Conservation (phyloP, 2,329 filamentous ascomycete species). For the Neonectria coccinea region DNA sequence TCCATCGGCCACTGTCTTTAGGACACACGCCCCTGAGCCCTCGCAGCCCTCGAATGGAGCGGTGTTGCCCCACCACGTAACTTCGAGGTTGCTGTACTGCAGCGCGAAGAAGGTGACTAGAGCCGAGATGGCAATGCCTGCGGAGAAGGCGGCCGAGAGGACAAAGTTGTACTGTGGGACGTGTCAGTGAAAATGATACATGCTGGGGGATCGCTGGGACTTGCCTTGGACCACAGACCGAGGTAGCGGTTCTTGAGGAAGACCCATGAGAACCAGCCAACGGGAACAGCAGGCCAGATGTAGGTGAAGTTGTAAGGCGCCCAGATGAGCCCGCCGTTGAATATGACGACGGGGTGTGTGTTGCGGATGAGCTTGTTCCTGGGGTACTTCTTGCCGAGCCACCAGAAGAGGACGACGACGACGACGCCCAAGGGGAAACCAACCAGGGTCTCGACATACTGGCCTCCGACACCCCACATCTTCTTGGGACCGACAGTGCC, state of each 20-base stretch:
- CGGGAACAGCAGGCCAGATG: slow-evolving; percentile 59
- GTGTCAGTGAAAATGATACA: slow-evolving; percentile 23
- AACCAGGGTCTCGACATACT: slow-evolving; percentile 51
- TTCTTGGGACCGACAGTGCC: slow-evolving; percentile 54
- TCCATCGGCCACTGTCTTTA: slow-evolving; percentile 40
- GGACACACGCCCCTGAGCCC: slow-evolving; percentile 37
- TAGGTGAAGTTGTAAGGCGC: slow-evolving; percentile 61
- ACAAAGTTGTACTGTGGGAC: slow-evolving; percentile 58
- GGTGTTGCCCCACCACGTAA: slow-evolving; percentile 62
- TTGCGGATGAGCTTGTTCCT: slow-evolving; percentile 51
- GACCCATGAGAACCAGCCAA: slow-evolving; percentile 62
- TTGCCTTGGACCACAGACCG: slow-evolving; percentile 61
- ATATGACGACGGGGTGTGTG: slow-evolving; percentile 57
- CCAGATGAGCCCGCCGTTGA: slow-evolving; percentile 55
- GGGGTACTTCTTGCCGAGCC: slow-evolving; percentile 50
- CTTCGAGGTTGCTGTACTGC: slow-evolving; percentile 51
- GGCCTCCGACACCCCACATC: slow-evolving; percentile 51
- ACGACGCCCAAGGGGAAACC: slow-evolving; percentile 56
- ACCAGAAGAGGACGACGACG: slow-evolving; percentile 53
- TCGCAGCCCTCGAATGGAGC: slow-evolving; percentile 45
- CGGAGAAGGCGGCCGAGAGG: slow-evolving; percentile 59
- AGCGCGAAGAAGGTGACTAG: slow-evolving; percentile 63
- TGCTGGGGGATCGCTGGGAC: neutral
- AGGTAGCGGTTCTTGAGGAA: slow-evolving; percentile 59
- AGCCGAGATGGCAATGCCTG: slow-evolving; percentile 59